Base-by-base conservation (phyloP, 371 early-diverging fungal genomes). In the Mucor velutinosus region DNA sequence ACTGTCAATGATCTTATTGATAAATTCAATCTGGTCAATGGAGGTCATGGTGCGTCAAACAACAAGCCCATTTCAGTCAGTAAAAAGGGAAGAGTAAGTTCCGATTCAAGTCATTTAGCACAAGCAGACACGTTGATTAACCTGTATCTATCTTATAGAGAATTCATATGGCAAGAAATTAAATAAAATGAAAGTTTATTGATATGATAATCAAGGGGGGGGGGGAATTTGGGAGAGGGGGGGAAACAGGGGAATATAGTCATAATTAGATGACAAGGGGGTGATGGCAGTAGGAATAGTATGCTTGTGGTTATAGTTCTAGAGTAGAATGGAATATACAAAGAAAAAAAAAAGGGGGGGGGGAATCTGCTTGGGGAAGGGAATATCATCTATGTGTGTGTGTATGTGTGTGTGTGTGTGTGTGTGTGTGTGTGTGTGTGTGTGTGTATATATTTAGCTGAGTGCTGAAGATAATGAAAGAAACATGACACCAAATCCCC, bases 1-100 rank as follows among this genome's bases (percentile, higher is more conserved):
- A 75, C 76, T 7, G 78, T 94, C 64, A 90, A 90, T 71, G 92
- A 94, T 75, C 66, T 84, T 4, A 63, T 81, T 8, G 84, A 84
- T 62, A 84, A 84, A 60, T 78, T 81, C 60, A 84, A 81, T 67
- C 59, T 84, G 25, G 75, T 75, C 1, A 72, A 79, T 62, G 77
- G 76, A 7, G 65, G 66, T 14, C 65, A 69, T 53, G 62, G 64
- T 11, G 15, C 72, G 25, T 21, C 41, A 60, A 43, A 56, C 27
- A 59, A 60, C 17, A 67, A 74, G n/a, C 57, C 66, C 15, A 47
- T 66, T 3, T 49, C 66, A 17, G 30, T 57, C 6, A 59, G 32
- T 7, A 71, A 69, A 56, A 77, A 74, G 41, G 74, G 72, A 45
- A 68, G 72, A 68, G 72, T 69, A 72, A 71, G 65, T 61, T 29